phyloP scores from a whole-genome alignment of 2,329 filamentous ascomycete genomes.

The Neofusicoccum sp. region DNA sequence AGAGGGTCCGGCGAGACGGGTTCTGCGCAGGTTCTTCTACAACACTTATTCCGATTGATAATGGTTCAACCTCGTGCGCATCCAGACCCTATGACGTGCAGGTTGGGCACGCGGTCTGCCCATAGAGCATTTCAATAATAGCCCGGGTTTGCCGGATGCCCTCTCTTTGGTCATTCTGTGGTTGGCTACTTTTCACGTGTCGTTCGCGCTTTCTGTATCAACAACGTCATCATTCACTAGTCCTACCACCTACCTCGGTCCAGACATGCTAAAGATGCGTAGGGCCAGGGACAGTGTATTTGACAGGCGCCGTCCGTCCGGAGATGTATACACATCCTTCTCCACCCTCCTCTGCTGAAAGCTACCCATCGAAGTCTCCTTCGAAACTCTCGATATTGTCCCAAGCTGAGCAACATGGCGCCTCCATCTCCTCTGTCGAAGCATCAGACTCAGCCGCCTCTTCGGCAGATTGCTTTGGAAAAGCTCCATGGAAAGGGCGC shows the following conservation, averaged over 20 bases:
- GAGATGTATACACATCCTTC: not conserved
- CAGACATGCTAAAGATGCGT: not conserved
- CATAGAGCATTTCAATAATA: too few species aligned
- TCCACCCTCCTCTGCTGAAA: not conserved
- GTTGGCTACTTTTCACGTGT: not conserved
- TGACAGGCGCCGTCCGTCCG: not conserved
- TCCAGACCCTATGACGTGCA: too few species aligned
- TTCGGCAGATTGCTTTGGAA: constrained; percentile 5
- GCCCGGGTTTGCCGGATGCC: too few species aligned
- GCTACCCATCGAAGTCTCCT: not conserved
- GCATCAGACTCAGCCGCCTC: constrained; percentile 3
- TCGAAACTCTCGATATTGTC: not conserved
- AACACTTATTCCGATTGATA: too few species aligned
- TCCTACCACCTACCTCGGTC: not conserved
- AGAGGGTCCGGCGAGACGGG: too few species aligned
- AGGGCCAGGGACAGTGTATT: not conserved
- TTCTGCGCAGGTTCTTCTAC: too few species aligned
- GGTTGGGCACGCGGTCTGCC: too few species aligned
- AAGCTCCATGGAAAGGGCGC: constrained; percentile 10
- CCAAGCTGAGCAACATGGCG: not conserved
- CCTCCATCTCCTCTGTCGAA: constrained; percentile 2
- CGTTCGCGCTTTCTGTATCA: not conserved
- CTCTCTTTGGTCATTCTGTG: too few species aligned
- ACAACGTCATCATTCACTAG: constrained; percentile 17
- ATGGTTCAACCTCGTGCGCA: too few species aligned